Conservation (phyloP, 108 stramenopile species). For the Bacterosira constricta region DNA sequence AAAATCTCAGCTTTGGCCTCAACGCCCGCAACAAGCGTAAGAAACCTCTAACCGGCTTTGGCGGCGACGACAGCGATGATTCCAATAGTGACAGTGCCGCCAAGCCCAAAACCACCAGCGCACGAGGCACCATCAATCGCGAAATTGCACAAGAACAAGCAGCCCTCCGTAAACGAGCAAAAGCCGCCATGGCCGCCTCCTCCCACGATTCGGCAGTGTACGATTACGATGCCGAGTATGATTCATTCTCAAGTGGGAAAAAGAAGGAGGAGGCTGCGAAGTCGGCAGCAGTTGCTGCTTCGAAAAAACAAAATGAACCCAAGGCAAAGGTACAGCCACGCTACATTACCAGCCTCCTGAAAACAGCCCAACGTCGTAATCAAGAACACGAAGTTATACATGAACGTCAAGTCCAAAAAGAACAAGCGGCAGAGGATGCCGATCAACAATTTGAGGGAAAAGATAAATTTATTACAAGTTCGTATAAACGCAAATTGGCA, state of each 20-base stretch:
- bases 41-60: conserved; percentile 18
- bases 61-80: conserved; percentile 26
- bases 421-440: conserved; percentile 61
- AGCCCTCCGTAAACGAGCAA: conserved; percentile 65
- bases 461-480: conserved; percentile 77
- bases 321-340: conserved; percentile 55
- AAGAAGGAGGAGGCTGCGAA: conserved; percentile 1
- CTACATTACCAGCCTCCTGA: conserved; percentile 68
- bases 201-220: conserved; percentile 38
- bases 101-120: neutral
- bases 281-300: neutral
- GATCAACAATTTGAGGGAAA: conserved; percentile 67
- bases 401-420: conserved; percentile 69
- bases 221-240: conserved; percentile 81
- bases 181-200: conserved; percentile 45
- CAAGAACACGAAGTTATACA: conserved; percentile 68
- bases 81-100: conserved; percentile 2
- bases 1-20: conserved; percentile 39
- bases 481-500: conserved; percentile 74
- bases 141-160: conserved; percentile 72
- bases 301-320: conserved; percentile 5
- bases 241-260: conserved; percentile 42
- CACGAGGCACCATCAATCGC: conserved; percentile 55
- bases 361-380: conserved; percentile 60
- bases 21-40: conserved; percentile 35